Percentiles rank a stretch among this genome's conserved stretches.
phyloP scores from a whole-genome alignment of 2,329 filamentous ascomycete species.

The Trichoderma cornu-damae region DNA sequence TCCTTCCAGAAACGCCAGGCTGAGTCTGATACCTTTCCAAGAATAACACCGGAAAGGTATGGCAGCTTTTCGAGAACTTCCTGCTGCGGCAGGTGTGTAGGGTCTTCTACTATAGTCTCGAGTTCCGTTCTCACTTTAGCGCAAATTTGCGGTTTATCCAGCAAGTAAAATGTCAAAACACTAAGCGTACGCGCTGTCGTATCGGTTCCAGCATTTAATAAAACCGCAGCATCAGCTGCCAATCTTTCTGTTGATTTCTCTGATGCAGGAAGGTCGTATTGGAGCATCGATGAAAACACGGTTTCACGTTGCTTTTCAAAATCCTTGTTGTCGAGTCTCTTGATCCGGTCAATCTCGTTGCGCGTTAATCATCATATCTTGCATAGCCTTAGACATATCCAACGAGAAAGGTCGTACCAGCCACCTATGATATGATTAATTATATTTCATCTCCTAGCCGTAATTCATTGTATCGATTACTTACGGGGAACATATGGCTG shows the following conservation, averaged over 20 bases:
- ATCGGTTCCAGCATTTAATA: slow-evolving; percentile 34
- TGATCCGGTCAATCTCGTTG: background rate
- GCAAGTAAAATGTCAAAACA: slow-evolving; percentile 32
- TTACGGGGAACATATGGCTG: slow-evolving; percentile 17
- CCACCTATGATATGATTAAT: background rate
- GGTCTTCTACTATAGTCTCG: slow-evolving; percentile 24
- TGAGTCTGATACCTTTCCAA: slow-evolving; percentile 34
- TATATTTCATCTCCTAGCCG: background rate
- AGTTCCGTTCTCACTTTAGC: slow-evolving; percentile 29
- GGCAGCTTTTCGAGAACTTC: slow-evolving; percentile 32
- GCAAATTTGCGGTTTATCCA: slow-evolving; percentile 29
- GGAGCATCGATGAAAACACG: background rate
- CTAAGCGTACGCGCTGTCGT: slow-evolving; percentile 28
- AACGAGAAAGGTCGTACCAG: background rate
- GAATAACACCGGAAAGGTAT: slow-evolving; percentile 35
- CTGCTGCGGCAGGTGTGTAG: slow-evolving; percentile 26
- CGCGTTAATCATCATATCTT: background rate
- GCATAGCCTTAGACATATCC: background rate
- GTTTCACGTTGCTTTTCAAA: background rate
- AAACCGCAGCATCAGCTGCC: slow-evolving; percentile 31
- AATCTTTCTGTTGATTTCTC: slow-evolving; percentile 32
- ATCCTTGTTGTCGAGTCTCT: background rate
- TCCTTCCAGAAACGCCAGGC: slow-evolving; percentile 30
- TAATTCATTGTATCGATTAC: background rate
- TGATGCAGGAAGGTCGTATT: slow-evolving; percentile 29